Conservation (phyloP, 768 basidiomycete genomes). For the Lactarius sp. region DNA sequence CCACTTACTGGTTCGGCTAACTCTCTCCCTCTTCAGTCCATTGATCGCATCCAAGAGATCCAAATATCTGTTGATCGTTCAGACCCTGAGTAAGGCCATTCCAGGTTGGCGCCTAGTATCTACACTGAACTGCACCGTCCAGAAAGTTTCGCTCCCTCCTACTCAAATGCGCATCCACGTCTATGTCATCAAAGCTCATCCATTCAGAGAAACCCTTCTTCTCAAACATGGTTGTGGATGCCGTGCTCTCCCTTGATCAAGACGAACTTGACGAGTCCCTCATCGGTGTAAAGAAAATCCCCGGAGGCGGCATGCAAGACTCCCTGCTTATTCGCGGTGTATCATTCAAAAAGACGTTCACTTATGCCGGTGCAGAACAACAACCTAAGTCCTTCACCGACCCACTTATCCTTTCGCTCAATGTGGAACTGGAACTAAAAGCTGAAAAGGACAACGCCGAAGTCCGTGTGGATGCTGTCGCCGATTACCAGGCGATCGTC, state of each 20-base stretch:
- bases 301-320: constrained; percentile 97
- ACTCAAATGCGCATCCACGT: constrained; percentile 94
- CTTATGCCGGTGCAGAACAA: constrained; percentile 98
- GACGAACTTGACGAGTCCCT: constrained; percentile 91
- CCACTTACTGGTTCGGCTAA: constrained; percentile 11
- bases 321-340: constrained; percentile 86
- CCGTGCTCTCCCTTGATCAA: constrained; percentile 88
- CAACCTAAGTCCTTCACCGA: constrained; percentile 90
- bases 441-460: constrained; percentile 99
- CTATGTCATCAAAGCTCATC: constrained; percentile 99
- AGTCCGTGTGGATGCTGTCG: constrained; percentile 92
- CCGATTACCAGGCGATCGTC: constrained; percentile 98
- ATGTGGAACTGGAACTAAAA: constrained; percentile 97
- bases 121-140: constrained; percentile 4
- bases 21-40: constrained; percentile 48
- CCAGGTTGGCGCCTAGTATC: background rate
- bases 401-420: constrained; percentile 88
- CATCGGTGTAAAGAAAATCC: constrained; percentile 96
- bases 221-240: constrained; percentile 97
- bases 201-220: constrained; percentile 99
- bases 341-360: constrained; percentile 99
- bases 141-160: constrained; percentile 93
- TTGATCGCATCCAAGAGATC: constrained; percentile 81
- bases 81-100: constrained; percentile 72
- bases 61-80: constrained; percentile 88